These are phyloP conservation scores for Termitomyces sp. DNA, from an alignment of 768 basidiomycete species.

Conservation along the genomic window DNA sequence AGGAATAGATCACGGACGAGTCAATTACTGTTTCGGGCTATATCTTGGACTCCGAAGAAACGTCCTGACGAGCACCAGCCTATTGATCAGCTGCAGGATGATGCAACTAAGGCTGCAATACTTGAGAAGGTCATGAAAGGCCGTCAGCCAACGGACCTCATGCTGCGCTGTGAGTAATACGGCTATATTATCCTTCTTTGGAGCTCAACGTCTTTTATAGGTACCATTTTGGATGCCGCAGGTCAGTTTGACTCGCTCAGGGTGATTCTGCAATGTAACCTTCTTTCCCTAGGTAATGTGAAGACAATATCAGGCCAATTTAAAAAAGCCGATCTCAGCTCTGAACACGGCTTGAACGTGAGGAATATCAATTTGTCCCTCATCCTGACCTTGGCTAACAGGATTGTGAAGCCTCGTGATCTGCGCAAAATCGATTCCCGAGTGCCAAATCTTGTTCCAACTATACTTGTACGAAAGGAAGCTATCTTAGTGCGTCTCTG, in stretches of 20 bases:
- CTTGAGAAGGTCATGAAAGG: constrained; percentile 85
- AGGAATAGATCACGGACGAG: constrained; percentile 3
- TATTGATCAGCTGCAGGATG: constrained; percentile 49
- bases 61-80: constrained; percentile 28
- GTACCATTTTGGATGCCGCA: constrained; percentile 82
- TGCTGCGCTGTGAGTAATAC: constrained; percentile 75
- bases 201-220: constrained; percentile 33
- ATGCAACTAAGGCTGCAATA: constrained; percentile 65
- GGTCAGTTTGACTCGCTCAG: constrained; percentile 36
- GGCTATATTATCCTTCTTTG: constrained; percentile 7
- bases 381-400: constrained; percentile 16
- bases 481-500: constrained; percentile 68
- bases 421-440: constrained; percentile 94
- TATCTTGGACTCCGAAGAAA: constrained; percentile 32
- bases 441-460: constrained; percentile 90
- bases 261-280: constrained; percentile 1
- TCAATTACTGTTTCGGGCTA: constrained; percentile 10
- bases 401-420: constrained; percentile 72
- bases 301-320: constrained; percentile 87
- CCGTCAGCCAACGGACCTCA: constrained; percentile 83
- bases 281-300: constrained; percentile 57
- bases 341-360: constrained; percentile 87
- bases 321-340: constrained; percentile 84
- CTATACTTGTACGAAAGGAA: constrained; percentile 84
- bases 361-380: constrained; percentile 25